phyloP scores from a whole-genome alignment of 2,329 filamentous ascomycete species.

The Colletotrichum australisinense region DNA sequence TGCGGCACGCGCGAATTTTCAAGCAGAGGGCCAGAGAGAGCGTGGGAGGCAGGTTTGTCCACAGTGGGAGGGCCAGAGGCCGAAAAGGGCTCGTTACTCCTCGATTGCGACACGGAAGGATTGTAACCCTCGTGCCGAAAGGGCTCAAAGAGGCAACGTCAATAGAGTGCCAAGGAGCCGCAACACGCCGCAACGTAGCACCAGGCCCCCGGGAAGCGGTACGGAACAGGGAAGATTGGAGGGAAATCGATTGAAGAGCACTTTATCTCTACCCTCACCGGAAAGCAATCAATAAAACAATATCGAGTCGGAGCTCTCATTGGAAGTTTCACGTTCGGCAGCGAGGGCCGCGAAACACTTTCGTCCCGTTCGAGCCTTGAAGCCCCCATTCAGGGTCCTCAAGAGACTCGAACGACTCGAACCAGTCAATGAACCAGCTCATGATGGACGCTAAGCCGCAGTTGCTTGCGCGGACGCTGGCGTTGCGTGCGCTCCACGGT shows the following conservation, averaged over 20 bases:
- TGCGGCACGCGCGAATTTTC: not conserved
- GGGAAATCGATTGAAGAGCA: not conserved
- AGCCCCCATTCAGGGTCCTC: not conserved
- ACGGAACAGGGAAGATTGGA: not conserved
- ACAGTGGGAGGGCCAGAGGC: not conserved
- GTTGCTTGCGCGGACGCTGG: constrained; percentile 11
- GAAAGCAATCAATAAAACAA: not conserved
- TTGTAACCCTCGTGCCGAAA: not conserved
- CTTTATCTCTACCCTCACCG: not conserved
- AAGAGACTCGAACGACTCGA: too few relatives aligned
- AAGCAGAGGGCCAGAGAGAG: not conserved
- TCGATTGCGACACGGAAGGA: not conserved
- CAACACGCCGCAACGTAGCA: constrained; percentile 1
- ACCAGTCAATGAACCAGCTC: not conserved
- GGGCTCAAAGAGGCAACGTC: not conserved
- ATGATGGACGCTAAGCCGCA: constrained; percentile 20
- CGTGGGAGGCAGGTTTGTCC: not conserved
- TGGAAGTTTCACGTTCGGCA: not conserved
- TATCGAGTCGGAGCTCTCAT: not conserved
- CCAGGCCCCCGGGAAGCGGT: not conserved
- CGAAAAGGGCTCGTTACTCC: not conserved
- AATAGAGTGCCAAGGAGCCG: not conserved
- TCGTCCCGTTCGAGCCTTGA: not conserved
- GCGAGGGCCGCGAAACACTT: not conserved
- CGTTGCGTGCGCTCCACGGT: not conserved